Base-by-base conservation (phyloP, 352 stramenopile genomes). In the Pythium brachiatum region DNA sequence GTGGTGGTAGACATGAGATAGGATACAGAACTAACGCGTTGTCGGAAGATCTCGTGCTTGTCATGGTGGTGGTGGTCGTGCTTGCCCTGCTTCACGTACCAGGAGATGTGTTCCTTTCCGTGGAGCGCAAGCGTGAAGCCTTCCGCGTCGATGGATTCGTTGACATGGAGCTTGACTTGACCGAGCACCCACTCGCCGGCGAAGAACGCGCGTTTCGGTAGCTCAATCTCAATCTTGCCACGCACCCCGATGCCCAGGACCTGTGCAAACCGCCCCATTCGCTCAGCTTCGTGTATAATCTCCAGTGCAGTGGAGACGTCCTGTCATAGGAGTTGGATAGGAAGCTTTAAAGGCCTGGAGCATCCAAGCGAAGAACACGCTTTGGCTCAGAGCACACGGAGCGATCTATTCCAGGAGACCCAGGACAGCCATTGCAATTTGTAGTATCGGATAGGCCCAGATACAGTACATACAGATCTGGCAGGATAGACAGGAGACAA, bases 231-330 rank as follows among this genome's bases (percentile, higher is more conserved):
- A 3, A 66, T 25, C 18, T 7, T 12, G 31, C 51, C 52, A 5
- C 46, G 48, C 1, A 66, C 60, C 34, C 51, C 60, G 29, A 66
- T 58, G 23, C 51, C 48, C 23, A 66, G 43, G 2, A 66, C 60
- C 29, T 66, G 60, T 11, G 60, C 60, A 7, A 66, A 58, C 1
- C 60, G 52, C 0, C 60, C 60, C 52, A 66, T 66, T n/a, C n/a
- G n/a, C n/a, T n/a, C n/a, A n/a, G n/a, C n/a, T n/a, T n/a, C n/a
- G n/a, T n/a, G n/a, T n/a, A n/a, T n/a, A n/a, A n/a, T n/a, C n/a
- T n/a, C n/a, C n/a, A n/a, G n/a, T n/a, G n/a, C n/a, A n/a, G n/a
- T n/a, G n/a, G n/a, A n/a, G n/a, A n/a, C n/a, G n/a, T n/a, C n/a
- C n/a, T n/a, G n/a, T n/a, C n/a, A n/a, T n/a, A n/a, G n/a, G n/a